Base-by-base conservation (phyloP, 495 filamentous ascomycete genomes). In the Geoglossum glabrum region DNA sequence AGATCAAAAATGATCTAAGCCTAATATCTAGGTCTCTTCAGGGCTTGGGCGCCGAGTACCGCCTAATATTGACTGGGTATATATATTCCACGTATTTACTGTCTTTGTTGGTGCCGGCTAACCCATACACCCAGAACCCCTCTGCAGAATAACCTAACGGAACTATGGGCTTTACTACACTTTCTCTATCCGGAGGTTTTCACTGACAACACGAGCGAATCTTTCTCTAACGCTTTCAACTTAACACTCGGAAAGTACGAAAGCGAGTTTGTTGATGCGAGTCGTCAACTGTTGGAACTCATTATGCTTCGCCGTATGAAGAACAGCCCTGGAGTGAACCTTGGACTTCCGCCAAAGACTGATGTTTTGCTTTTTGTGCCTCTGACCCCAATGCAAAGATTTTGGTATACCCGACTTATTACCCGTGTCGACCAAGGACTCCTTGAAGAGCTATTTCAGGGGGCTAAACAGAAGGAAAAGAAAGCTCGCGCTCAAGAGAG, bases 171-270 rank as follows among this genome's bases (percentile, higher is more conserved):
- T 0, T 63, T 84, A 9, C 67, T 85, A 0, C 74, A 79, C 55
- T 85, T 77, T 77, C 66, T 85, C 0, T 81, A 77, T 54, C 80
- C 79, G 0, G 77, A 83, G 15, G 74, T 84, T 0, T 85, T 85
- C 62, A 66, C 68, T 3, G 64, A 67, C 1, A 70, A 74, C 15
- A 82, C 79, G 0, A 65, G 67, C 1, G 62, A 70, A 1, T 61
- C 73, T 0, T 85, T 85, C 63, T 74, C 74, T 43, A 64, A 72
- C 6, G 77, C 80, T 0, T 85, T 84, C 61, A 73, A 79, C 55
- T 64, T 85, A 3, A 72, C 67, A 0, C 67, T 74, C 4, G 81
- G 82, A 0, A 74, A 73, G 59, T 76, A 80, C 10, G 75, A 77
- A 21, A 72, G 67, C 1, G 60, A 59, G 0, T 76, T 83, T 25